Base-by-base conservation (phyloP, 495 filamentous ascomycete species). In the Echria macrotheca region DNA sequence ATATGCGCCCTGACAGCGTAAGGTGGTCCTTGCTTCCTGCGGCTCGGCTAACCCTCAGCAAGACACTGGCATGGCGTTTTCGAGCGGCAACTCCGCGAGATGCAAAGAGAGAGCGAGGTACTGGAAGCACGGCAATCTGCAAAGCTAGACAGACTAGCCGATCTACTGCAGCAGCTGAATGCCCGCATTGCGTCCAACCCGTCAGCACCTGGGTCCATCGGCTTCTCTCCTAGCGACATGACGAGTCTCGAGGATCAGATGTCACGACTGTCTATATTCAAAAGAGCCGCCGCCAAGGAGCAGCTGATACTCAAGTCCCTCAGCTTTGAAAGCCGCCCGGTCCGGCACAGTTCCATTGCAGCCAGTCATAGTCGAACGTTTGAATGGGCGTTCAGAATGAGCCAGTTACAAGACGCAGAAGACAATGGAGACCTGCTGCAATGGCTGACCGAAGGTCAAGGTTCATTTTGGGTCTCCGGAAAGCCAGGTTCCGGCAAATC, bases 401-500 rank as follows among this genome's bases (percentile, higher is more conserved):
- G 21, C 19, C 4, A 24, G 7, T n/a, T n/a, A n/a, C n/a, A n/a
- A 3, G 24, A 41, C 7, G 25, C 11, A 12, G 23, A 31, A 25
- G 9, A 29, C 21, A 17, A 9, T 19, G 14, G 14, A 35, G 9
- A 6, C 37, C 17, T 32, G 2, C 2, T 32, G 2, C 11, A 22
- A 4, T 44, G 40, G 47, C 53, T 55, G 5, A 26, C 5, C 6
- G 18, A 12, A 4, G 47, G 37, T 9, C 3, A n/a, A 3, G 48
- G 44, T 2, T 32, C 52, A 1, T 58, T 54, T 39, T 71, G 67
- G 67, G 33, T 71, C 3, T 58, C 53, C 0, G 70, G 70, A 1
- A 69, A 69, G 43, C 50, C 68, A 0, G 66, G 61, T 3, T 67
- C 61, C 0, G 66, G 66, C 0, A 72, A 72, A 45, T 70, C 67